Conservation (phyloP, 345 rosid genomes). For the Cardiospermum halicacabum region DNA sequence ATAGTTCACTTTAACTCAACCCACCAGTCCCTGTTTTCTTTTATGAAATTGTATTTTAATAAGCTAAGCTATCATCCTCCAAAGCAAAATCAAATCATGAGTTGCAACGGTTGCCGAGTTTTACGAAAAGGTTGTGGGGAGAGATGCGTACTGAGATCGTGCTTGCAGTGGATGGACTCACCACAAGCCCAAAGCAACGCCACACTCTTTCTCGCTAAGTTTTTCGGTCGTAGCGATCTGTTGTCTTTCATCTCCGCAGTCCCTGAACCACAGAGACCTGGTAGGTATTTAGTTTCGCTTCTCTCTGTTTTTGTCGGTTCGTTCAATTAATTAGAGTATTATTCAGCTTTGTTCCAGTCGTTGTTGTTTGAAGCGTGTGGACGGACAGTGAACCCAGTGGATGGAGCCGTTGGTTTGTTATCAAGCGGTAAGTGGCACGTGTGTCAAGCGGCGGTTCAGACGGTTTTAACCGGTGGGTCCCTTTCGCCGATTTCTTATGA, state of each 20-base stretch:
- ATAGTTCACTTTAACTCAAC: constrained; percentile 29
- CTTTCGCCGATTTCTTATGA: constrained; percentile 33
- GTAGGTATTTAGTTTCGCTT: constrained; percentile 16
- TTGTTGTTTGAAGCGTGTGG: constrained; percentile 60
- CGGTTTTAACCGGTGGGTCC: constrained; percentile 43
- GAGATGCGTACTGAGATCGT: constrained; percentile 43
- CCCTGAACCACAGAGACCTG: constrained; percentile 49
- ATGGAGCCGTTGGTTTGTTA: constrained; percentile 56
- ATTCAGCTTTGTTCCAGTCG: constrained; percentile 53
- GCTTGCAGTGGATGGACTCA: constrained; percentile 46
- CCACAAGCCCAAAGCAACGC: constrained; percentile 57
- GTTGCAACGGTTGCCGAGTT: constrained; percentile 64
- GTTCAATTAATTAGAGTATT: too few species aligned
- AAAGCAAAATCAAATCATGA: constrained; percentile 26
- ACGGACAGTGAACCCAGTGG: constrained; percentile 57
- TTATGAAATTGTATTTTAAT: neutral
- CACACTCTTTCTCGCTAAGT: constrained; percentile 57
- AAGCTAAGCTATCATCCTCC: too few species aligned
- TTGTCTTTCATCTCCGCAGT: constrained; percentile 50
- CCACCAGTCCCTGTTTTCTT: neutral
- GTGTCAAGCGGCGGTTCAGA: constrained; percentile 50
- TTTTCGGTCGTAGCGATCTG: constrained; percentile 53
- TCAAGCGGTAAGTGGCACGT: constrained; percentile 56
- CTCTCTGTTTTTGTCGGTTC: neutral
- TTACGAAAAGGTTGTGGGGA: constrained; percentile 58